Base-by-base conservation (phyloP, 805 yeast species). In the Candida saitoana region DNA sequence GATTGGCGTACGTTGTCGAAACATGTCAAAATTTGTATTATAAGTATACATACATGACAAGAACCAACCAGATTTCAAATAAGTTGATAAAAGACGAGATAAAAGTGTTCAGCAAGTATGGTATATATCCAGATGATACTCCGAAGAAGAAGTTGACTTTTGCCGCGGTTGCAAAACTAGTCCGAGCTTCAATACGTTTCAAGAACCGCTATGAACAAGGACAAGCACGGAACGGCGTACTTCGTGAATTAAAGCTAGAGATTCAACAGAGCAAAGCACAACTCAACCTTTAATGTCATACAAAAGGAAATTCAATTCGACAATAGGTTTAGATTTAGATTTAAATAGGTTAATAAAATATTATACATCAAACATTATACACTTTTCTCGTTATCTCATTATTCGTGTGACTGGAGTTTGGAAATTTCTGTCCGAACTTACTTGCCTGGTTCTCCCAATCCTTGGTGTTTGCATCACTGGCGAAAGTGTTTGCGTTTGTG, bases 391-490 rank as follows among this genome's bases (percentile, higher is more conserved):
- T 44, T 50, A 49, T 38, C 71, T 55, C 56, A 62, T 56, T 9
- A 66, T 65, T 34, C 73, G 54, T 1, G 71, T 52, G 18, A 69
- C 62, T 1, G 75, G 75, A 1, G 75, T 69, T 47, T 67, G 73
- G 46, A 65, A 66, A 33, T 49, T 60, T 45, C 63, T 61, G 38
- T 69, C 74, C 17, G 57, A 59, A 1, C 71, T 63, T 1, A 62
- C 50, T 47, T 67, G 73, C 29, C 74, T 52, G 4, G 67, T 57
- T 46, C 71, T 53, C 2, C 61, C 66, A 2, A 65, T 46, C 31
- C 71, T 43, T 1, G 75, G 75, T 7, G 75, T 69, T 44, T 68
- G 73, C 16, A 62, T 49, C 5, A 43, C 42, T 34, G 15, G 51
- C 22, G 30, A 39, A 44, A 22, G 39, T 42, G 41, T 16, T 46